Percentiles rank a stretch among this genome's conserved stretches.
Conservation (phyloP, 2,329 filamentous ascomycete species). For the Rhexocercosporidium sp. region DNA sequence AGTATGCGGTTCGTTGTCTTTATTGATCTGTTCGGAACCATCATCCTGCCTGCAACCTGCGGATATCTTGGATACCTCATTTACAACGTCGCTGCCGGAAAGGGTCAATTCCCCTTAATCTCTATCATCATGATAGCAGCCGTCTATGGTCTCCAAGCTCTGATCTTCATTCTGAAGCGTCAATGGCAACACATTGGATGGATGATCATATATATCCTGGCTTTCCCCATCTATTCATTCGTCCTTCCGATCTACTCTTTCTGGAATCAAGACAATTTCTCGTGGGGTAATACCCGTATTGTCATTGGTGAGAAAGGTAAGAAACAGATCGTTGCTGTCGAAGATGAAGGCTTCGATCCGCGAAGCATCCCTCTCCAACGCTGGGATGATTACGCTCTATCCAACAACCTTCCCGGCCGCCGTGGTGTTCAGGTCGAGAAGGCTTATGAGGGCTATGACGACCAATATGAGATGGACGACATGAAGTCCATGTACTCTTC, state of each 20-base stretch:
- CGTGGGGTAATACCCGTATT: slow-evolving; percentile 97
- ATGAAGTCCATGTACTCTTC: slow-evolving; percentile 97
- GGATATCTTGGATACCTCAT: slow-evolving; percentile 88
- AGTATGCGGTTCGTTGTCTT: slow-evolving; percentile 97
- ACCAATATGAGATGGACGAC: slow-evolving; percentile 95
- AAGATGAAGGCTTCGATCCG: slow-evolving; percentile 87
- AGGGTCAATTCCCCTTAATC: slow-evolving; percentile 81
- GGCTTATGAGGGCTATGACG: slow-evolving; percentile 69
- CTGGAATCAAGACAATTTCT: slow-evolving; percentile 99
- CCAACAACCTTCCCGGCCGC: slow-evolving; percentile 89
- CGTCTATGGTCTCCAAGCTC: slow-evolving; percentile 92
- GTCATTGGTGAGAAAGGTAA: slow-evolving; percentile 93
- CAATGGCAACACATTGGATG: slow-evolving; percentile 99
- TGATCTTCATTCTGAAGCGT: slow-evolving; percentile 95
- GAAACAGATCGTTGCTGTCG: slow-evolving; percentile 87
- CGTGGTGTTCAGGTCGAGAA: slow-evolving; percentile 76
- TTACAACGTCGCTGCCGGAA: slow-evolving; percentile 72
- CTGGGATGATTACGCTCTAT: slow-evolving; percentile 93
- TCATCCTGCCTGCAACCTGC: slow-evolving; percentile 89
- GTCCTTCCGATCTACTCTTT: slow-evolving; percentile 94
- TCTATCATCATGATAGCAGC: slow-evolving; percentile 88
- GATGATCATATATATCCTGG: slow-evolving; percentile 99
- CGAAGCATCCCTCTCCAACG: slow-evolving; percentile 91
- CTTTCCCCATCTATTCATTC: slow-evolving; percentile 93
- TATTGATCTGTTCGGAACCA: slow-evolving; percentile 89